Evolutionary conservation across 768 basidiomycete genomes (phyloP), one percentile per base, ranked within the genome.

Genomic region (Solioccasus polychromus): DNA sequence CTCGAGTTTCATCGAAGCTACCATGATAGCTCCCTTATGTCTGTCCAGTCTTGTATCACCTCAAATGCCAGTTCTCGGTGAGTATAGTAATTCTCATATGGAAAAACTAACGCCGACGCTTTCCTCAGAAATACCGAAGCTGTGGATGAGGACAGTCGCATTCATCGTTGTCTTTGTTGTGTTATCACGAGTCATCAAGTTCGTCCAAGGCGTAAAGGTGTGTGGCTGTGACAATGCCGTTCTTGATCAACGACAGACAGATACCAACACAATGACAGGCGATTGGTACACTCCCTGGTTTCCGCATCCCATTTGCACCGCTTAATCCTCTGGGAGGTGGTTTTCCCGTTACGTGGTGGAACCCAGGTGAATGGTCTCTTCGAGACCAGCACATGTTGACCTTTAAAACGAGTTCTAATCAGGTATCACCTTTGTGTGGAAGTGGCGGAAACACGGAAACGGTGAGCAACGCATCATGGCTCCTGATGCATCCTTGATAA

Each of bases 271-370:
- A n/a, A 17, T 12, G 10, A 18, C 17, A 34, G 32, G 15, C 32
- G 15, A 17, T 34, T 17, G 32, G 18, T 34, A 17, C 32, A 9
- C 57, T 59, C 10, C 50, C 57, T 4, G 57, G 57, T 8, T 28
- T 58, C 23, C 29, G 44, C 26, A 24, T 52, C 22, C 57, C 53
- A 28, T 48, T 56, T 32, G 24, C 51, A 14, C 57, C 57, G 2
- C 19, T 45, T 17, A 24, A 32, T n/a, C 2, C 45, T 20, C n/a
- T 20, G 4, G 25, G 50, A 19, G 19, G 29, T 12, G 4, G 36
- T 35, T 15, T 50, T 12, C 53, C 57, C 32, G 46, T 35, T 31
- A 15, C 30, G 7, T 47, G 41, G 51, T 58, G 57, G 57, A 58
- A 58, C 11, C 57, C 57, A 5, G 41, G 55, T 58, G 31, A 43